Evolutionary conservation across 352 stramenopile species (phyloP).

Genomic region (Blastocystis sp.): DNA sequence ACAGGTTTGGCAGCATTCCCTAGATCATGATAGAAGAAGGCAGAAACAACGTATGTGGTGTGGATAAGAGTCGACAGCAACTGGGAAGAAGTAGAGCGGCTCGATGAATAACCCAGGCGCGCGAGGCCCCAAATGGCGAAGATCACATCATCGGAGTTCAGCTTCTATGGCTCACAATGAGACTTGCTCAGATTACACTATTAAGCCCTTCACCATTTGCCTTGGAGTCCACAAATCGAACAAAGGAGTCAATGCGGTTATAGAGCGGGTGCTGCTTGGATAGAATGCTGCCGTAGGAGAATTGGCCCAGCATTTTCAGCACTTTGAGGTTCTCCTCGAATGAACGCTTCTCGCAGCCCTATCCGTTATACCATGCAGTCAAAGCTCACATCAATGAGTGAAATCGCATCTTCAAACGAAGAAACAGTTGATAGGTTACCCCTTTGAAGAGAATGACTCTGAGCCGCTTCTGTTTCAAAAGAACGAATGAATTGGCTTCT

Average conservation of each 20-base stretch:
- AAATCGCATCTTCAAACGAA: conserved; percentile 55
- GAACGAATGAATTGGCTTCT: background rate
- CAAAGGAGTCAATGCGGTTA: background rate
- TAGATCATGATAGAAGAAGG: background rate
- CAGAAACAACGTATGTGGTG: background rate
- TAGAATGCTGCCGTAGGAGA: conserved; percentile 9
- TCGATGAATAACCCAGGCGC: conserved; percentile 30
- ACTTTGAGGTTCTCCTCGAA: conserved; percentile 42
- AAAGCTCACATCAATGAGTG: conserved; percentile 19
- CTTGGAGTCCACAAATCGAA: conserved; percentile 5
- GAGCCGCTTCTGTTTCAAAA: background rate
- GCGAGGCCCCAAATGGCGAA: conserved; percentile 7
- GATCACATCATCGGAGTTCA: background rate
- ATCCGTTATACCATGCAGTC: background rate
- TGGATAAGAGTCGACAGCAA: background rate
- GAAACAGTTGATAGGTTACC: background rate
- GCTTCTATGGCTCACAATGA: background rate
- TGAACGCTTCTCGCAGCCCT: conserved; percentile 39
- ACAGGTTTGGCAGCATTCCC: background rate
- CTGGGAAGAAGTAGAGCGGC: background rate
- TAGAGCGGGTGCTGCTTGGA: conserved; percentile 30
- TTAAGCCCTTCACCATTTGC: background rate
- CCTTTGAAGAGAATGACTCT: background rate
- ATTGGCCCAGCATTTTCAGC: conserved; percentile 8
- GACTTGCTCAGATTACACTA: background rate